phyloP scores from a whole-genome alignment of 2,329 filamentous ascomycete species.

The Fusarium incarnatum region DNA sequence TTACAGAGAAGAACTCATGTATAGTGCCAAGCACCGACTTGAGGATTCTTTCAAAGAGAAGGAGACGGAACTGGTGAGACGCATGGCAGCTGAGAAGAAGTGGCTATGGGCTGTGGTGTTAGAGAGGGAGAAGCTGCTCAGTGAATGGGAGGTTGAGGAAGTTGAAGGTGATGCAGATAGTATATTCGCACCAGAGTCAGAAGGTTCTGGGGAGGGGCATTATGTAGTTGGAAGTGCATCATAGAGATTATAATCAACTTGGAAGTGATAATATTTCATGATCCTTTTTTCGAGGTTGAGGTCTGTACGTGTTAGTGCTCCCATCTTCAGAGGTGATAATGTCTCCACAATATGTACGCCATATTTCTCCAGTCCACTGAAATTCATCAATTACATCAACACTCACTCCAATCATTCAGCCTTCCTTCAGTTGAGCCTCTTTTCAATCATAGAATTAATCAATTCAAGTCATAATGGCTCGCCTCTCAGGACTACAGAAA shows the following conservation, averaged over 20 bases:
- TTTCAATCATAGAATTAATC: not conserved
- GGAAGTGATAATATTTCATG: not conserved
- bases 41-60: constrained; percentile 47
- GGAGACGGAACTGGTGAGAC: constrained; percentile 49
- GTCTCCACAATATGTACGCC: constrained; percentile 26
- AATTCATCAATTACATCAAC: constrained; percentile 15
- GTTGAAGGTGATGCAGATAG: constrained; percentile 56
- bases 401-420: constrained; percentile 10
- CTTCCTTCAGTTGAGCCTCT: not conserved
- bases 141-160: constrained; percentile 57
- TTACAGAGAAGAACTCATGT: constrained; percentile 58
- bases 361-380: constrained; percentile 10
- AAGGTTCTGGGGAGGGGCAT: constrained; percentile 16
- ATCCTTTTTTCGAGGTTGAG: not conserved
- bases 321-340: not conserved
- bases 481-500: constrained; percentile 86
- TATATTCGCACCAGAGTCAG: constrained; percentile 44
- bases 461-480: constrained; percentile 34
- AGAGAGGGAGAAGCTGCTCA: constrained; percentile 59
- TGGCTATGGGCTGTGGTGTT: constrained; percentile 61
- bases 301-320: not conserved
- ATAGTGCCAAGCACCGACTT: constrained; percentile 52
- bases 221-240: constrained; percentile 3
- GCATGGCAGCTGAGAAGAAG: constrained; percentile 57
- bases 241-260: not conserved